These are phyloP conservation scores for Cyanodermella asteris DNA, from an alignment of 2,329 filamentous ascomycete genomes.

Conservation along the genomic window DNA sequence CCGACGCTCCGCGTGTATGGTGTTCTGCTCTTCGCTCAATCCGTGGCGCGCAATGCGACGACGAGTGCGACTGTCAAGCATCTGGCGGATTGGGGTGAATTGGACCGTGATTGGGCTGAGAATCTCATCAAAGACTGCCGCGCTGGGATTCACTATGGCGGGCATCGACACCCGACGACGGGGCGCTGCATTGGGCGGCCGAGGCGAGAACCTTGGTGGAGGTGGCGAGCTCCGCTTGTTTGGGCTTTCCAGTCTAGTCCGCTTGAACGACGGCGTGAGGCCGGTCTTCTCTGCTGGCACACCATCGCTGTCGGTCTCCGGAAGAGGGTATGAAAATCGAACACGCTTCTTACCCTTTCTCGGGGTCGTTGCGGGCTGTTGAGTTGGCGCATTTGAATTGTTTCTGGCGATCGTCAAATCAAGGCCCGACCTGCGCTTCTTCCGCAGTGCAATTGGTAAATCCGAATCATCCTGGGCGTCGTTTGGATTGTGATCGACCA, in stretches of 20 bases:
- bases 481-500: no score
- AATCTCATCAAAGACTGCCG: slow-evolving; percentile 13
- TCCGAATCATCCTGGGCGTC: no score
- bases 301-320: slow-evolving; percentile 7
- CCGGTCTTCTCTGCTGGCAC: slow-evolving; percentile 15
- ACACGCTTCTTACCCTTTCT: slow-evolving; percentile 19
- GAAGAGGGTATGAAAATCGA: slow-evolving; percentile 23
- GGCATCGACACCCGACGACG: slow-evolving; percentile 17
- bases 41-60: slow-evolving; percentile 22
- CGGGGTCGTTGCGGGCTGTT: slow-evolving; percentile 7
- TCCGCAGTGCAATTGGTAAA: no score
- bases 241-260: slow-evolving; percentile 16
- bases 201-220: slow-evolving; percentile 6
- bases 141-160: slow-evolving; percentile 7
- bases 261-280: slow-evolving; percentile 21
- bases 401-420: no score
- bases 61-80: slow-evolving; percentile 20
- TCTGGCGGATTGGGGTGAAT: slow-evolving; percentile 22
- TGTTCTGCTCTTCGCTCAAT: slow-evolving; percentile 24
- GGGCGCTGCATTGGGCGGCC: slow-evolving; percentile 11
- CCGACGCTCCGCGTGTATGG: slow-evolving; percentile 19
- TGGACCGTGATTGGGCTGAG: no score
- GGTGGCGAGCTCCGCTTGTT: slow-evolving; percentile 8
- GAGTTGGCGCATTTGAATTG: no score
- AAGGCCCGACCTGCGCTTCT: no score